These are phyloP conservation scores for Hydnum rufescens DNA, from an alignment of 768 basidiomycete genomes.

Conservation along the genomic window DNA sequence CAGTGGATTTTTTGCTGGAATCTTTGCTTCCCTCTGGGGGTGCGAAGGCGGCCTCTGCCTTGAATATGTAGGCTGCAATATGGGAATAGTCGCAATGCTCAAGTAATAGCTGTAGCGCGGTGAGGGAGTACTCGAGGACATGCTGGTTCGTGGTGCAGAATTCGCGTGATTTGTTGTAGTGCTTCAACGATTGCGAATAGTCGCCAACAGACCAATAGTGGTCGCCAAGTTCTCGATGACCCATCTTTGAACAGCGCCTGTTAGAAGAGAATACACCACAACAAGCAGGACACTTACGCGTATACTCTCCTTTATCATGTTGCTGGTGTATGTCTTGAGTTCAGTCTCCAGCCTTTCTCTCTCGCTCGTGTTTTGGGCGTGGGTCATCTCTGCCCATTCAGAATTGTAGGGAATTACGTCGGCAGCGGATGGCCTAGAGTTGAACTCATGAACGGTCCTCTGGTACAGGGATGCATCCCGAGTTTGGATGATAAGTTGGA, in stretches of 20 bases:
- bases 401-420: constrained; percentile 37
- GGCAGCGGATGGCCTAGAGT: constrained; percentile 21
- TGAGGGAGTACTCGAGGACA: constrained; percentile 80
- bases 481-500: constrained; percentile 41
- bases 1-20: not conserved
- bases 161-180: constrained; percentile 82
- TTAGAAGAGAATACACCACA: not conserved
- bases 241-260: constrained; percentile 39
- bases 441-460: constrained; percentile 12
- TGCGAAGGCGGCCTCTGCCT: constrained; percentile 84
- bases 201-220: constrained; percentile 61
- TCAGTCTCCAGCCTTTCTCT: constrained; percentile 78
- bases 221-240: constrained; percentile 69
- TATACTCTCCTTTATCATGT: constrained; percentile 98
- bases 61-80: constrained; percentile 82
- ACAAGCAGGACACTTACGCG: constrained; percentile 33
- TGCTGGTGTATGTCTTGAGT: constrained; percentile 83
- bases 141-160: constrained; percentile 82
- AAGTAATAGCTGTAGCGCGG: constrained; percentile 62
- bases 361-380: constrained; percentile 49
- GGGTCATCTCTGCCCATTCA: constrained; percentile 53
- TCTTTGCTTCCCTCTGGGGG: constrained; percentile 16
- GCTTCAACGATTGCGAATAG: constrained; percentile 46
- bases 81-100: constrained; percentile 77
- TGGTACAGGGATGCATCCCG: constrained; percentile 34